These are phyloP conservation scores for Fraxinus excelsior DNA, from an alignment of 257 asterid genomes.

Conservation along the genomic window DNA sequence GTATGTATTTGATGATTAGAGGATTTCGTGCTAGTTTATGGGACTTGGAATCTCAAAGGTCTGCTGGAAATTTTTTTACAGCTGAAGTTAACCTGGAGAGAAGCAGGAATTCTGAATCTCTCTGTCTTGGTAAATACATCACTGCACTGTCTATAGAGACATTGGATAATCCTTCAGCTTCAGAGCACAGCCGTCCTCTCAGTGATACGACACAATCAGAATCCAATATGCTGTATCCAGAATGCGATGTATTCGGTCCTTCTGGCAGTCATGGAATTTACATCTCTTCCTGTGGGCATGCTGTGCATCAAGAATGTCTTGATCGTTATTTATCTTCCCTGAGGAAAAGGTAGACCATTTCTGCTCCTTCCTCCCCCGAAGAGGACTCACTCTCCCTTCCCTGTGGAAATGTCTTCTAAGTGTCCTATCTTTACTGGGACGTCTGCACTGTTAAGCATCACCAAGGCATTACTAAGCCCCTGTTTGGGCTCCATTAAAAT, in stretches of 20 bases:
- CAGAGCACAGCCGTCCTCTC: conserved; percentile 42
- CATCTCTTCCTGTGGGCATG: conserved; percentile 96
- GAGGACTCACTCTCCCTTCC: neutral
- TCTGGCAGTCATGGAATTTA: conserved; percentile 76
- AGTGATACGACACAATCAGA: conserved; percentile 45
- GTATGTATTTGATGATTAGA: conserved; percentile 52
- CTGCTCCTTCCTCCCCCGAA: neutral
- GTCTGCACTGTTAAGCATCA: neutral
- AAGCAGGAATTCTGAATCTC: conserved; percentile 41
- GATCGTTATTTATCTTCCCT: conserved; percentile 88
- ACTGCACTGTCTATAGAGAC: conserved; percentile 68
- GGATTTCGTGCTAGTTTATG: conserved; percentile 35
- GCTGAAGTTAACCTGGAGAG: conserved; percentile 36
- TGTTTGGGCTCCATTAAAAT: too few species aligned
- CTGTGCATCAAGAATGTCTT: conserved; percentile 96
- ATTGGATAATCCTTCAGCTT: conserved; percentile 57
- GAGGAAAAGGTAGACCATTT: conserved; percentile 71
- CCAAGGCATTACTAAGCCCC: neutral
- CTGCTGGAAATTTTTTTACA: conserved; percentile 34
- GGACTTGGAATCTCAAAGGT: conserved; percentile 28
- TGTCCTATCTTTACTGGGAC: neutral
- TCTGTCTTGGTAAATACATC: conserved; percentile 82
- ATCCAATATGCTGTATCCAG: conserved; percentile 33
- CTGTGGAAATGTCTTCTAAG: conserved; percentile 18
- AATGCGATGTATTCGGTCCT: conserved; percentile 64